Evolutionary conservation across 345 rosid genomes (phyloP), one percentile per base, ranked within the genome.

Genomic region (Brassica cretica): DNA sequence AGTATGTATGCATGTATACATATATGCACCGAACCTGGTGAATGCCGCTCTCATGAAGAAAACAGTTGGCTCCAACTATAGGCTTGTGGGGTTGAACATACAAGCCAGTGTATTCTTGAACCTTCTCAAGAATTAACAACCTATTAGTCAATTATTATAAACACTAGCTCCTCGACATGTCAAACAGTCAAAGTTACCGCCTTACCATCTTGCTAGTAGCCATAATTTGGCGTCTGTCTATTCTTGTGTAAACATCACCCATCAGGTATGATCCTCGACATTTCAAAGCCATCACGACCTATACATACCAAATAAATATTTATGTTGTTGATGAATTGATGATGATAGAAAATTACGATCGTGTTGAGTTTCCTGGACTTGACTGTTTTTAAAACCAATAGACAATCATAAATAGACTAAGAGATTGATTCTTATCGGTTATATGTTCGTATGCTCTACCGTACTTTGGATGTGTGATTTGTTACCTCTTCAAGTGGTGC

Each of bases 401-500:
- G 25, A 19, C 14, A 39, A 41, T 6, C 12, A 44, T 16, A 53
- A 53, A 6, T 6, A 53, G 21, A 53, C 16, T n/a, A 15, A 53
- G 21, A 53, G 19, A 53, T 53, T n/a, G 56, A 49, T 49, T 49
- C 18, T 14, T n/a, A n/a, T 49, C 56, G 18, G 56, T 49, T n/a
- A n/a, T 49, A 49, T 41, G 3, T 10, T 41, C 14, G 14, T 41
- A 41, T 41, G 49, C 14, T 41, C 5, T 41, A 10, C 3, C 49
- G 3, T 10, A 41, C 10, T 49, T 49, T 49, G 55, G 18, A 55
- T 55, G 60, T 55, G 60, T 16, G 27, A 3, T 56, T 56, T 7
- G 5, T 56, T 25, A 92, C 98, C 97, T 94, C 98, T 87, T 94
- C 98, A 78, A 94, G 74, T 6, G 98, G 87, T 53, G 98, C 98